Conservation (phyloP, 345 rosid genomes). For the Litchi chinensis region DNA sequence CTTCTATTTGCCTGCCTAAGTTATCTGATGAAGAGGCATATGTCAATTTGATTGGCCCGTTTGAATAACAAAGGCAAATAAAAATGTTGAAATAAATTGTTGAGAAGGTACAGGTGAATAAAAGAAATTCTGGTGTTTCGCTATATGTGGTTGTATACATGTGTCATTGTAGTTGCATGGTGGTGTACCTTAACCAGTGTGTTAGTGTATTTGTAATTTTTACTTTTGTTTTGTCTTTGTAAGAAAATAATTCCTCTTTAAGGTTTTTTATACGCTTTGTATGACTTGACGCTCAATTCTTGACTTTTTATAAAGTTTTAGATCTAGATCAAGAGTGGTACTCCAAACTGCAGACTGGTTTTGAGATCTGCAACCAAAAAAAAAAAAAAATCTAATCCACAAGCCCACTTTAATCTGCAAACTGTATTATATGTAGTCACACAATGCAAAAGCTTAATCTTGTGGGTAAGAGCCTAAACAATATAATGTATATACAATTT, state of each 20-base stretch:
- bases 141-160: too few species aligned
- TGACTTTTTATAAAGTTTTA: background rate
- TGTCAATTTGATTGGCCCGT: background rate
- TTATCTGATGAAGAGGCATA: too few species aligned
- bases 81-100: background rate
- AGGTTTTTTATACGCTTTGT: background rate
- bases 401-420: background rate
- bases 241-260: background rate
- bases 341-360: background rate
- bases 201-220: background rate
- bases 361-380: background rate
- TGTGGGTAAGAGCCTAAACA: background rate
- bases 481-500: background rate
- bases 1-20: too few species aligned
- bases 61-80: background rate
- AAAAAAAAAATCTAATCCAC: too few species aligned
- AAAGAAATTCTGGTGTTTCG: background rate
- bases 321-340: background rate
- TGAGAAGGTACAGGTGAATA: background rate
- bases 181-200: background rate
- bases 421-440: background rate
- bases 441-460: background rate
- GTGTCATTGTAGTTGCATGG: background rate
- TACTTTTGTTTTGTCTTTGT: background rate
- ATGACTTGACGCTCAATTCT: background rate